phyloP scores from a whole-genome alignment of 176 grass and related monocot genomes.

The Calamus simplicifolius region DNA sequence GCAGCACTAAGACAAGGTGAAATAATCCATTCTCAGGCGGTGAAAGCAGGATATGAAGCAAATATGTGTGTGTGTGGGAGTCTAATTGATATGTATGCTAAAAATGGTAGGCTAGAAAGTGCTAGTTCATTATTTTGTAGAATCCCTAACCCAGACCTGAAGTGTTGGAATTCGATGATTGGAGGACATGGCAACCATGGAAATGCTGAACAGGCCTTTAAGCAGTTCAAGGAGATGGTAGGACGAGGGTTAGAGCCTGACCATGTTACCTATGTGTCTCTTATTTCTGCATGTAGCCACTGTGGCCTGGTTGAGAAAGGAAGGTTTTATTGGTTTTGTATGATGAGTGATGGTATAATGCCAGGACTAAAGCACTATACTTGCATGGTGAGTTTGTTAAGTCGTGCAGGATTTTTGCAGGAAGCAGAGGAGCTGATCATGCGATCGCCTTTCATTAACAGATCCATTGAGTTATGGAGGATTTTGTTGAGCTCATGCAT shows the following conservation, averaged over 20 bases:
- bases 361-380: slow-evolving; percentile 76
- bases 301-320: slow-evolving; percentile 56
- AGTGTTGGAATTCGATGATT: slow-evolving; percentile 94
- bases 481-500: slow-evolving; percentile 81
- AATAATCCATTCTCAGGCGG: slow-evolving; percentile 61
- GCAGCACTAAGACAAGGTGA: slow-evolving; percentile 67
- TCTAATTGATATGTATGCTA: slow-evolving; percentile 80
- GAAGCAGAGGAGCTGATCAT: slow-evolving; percentile 61
- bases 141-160: slow-evolving; percentile 53
- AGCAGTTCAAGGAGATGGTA: slow-evolving; percentile 68
- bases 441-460: slow-evolving; percentile 49
- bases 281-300: slow-evolving; percentile 81
- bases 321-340: slow-evolving; percentile 80
- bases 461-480: slow-evolving; percentile 62
- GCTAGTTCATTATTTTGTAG: slow-evolving; percentile 43
- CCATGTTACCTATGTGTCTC: slow-evolving; percentile 74
- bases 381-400: slow-evolving; percentile 82
- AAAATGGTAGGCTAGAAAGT: slow-evolving; percentile 53
- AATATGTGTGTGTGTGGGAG: slow-evolving; percentile 75
- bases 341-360: slow-evolving; percentile 56
- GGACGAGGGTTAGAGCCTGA: slow-evolving; percentile 47
- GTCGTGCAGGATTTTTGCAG: slow-evolving; percentile 53
- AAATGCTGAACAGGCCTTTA: slow-evolving; percentile 62
- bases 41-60: slow-evolving; percentile 53
- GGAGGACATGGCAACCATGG: slow-evolving; percentile 65